These are phyloP conservation scores for Pseudozyma tsukubaensis DNA, from an alignment of 1,284 basidiomycete genomes.

Conservation along the genomic window DNA sequence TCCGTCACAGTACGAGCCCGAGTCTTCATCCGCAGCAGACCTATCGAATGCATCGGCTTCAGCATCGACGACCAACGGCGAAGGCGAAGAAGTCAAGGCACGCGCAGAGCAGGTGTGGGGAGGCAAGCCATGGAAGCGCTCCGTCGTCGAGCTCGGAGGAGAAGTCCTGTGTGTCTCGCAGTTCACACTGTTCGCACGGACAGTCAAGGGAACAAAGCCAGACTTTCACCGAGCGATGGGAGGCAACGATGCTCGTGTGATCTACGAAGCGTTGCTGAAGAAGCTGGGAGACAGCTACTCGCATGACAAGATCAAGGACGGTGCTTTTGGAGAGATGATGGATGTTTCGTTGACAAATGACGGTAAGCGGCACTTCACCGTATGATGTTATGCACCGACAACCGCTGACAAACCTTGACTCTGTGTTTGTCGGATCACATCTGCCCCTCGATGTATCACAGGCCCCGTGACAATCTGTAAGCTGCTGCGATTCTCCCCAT, in stretches of 20 bases:
- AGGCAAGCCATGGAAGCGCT: conserved; percentile 60
- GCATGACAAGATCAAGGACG: conserved; percentile 56
- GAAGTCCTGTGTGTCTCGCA: conserved; percentile 67
- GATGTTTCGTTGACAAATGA: conserved; percentile 64
- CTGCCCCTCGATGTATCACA: neutral
- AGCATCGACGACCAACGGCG: neutral
- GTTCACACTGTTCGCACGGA: conserved; percentile 64
- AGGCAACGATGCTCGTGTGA: conserved; percentile 41
- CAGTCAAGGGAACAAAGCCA: conserved; percentile 65
- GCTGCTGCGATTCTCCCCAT: neutral
- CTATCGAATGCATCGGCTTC: neutral
- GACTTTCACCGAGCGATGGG: conserved; percentile 65
- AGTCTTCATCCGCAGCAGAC: conserved; percentile 1
- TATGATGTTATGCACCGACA: neutral
- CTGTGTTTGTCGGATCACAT: too few species aligned
- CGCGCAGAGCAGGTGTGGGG: conserved; percentile 55
- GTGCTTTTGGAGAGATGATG: conserved; percentile 67
- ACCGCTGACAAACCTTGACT: neutral
- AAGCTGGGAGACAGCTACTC: conserved; percentile 49
- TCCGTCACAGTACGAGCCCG: conserved; percentile 43
- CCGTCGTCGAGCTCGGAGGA: conserved; percentile 59
- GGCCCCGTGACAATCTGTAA: conserved; percentile 55
- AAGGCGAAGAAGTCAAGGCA: conserved; percentile 9
- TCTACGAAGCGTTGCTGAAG: conserved; percentile 59
- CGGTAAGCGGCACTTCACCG: conserved; percentile 24